Evolutionary conservation across 169 alveolate species (phyloP).

Genomic region (Blepharisma undulans): DNA sequence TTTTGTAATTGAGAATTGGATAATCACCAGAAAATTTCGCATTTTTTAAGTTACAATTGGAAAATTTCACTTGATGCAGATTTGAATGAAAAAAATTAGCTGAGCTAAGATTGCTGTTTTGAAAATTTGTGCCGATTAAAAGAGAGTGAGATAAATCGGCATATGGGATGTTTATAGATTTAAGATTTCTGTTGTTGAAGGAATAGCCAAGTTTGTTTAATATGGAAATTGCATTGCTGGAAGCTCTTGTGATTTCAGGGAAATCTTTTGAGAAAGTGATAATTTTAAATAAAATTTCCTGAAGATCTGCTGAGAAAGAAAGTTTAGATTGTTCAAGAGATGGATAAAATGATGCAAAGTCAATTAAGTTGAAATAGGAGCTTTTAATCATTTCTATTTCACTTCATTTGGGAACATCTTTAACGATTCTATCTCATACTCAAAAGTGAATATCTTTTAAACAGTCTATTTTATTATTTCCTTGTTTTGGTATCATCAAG

Average conservation of each 20-base stretch:
- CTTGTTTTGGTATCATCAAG: not conserved
- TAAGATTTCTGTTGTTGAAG: not conserved
- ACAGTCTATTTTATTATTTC: not conserved
- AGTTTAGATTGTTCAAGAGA: not conserved
- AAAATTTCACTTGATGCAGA: not conserved
- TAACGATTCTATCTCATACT: not conserved
- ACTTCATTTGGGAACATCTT: not conserved
- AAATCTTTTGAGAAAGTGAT: not conserved
- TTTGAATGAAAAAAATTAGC: not conserved
- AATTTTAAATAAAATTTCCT: not conserved
- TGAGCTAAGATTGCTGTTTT: not conserved
- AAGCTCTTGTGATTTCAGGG: not conserved
- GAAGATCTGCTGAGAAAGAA: not conserved
- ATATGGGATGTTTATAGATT: not conserved
- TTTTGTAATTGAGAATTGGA: no score
- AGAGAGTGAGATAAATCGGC: not conserved
- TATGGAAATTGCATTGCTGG: not conserved
- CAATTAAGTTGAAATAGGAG: not conserved
- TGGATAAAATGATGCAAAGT: not conserved
- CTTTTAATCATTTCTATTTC: not conserved
- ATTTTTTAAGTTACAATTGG: not conserved
- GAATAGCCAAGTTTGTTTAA: not conserved
- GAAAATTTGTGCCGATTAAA: not conserved
- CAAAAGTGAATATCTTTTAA: not conserved
- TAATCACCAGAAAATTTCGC: not conserved